Percentiles rank a stretch among this genome's conserved stretches.
These are phyloP conservation scores for Linnemannia zychae DNA, from an alignment of 192 early-diverging fungal genomes.

Conservation along the genomic window DNA sequence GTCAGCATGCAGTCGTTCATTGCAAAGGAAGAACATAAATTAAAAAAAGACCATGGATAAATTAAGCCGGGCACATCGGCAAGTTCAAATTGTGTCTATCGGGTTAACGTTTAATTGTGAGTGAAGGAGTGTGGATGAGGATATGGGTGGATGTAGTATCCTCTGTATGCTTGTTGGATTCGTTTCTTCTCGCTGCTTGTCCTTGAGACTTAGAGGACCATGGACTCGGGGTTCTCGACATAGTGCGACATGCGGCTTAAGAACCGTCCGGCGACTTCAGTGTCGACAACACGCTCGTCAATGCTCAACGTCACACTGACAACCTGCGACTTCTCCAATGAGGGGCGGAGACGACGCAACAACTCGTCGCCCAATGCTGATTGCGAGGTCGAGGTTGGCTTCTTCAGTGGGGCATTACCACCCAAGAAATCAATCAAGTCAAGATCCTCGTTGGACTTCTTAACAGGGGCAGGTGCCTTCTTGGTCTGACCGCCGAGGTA, in stretches of 20 bases:
- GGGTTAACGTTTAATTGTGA: not conserved
- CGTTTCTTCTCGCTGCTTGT: not conserved
- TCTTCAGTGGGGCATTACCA: constrained; percentile 40
- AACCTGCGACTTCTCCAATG: constrained; percentile 44
- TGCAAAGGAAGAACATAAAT: not conserved
- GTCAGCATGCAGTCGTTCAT: too few species aligned
- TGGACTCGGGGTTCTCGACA: constrained; percentile 63
- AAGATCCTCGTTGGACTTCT: constrained; percentile 49
- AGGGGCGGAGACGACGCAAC: constrained; percentile 38
- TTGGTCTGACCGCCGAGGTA: constrained; percentile 46
- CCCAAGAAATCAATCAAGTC: constrained; percentile 66
- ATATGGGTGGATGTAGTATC: not conserved
- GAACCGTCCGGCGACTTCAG: constrained; percentile 60
- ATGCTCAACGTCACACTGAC: constrained; percentile 64
- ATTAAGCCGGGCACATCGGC: not conserved
- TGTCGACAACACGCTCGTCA: constrained; percentile 58
- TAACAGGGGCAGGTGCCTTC: constrained; percentile 42
- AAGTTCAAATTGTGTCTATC: not conserved
- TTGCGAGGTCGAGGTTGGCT: constrained; percentile 41
- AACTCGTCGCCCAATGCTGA: constrained; percentile 51
- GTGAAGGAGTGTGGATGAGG: not conserved
- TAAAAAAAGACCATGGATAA: not conserved
- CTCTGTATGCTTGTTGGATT: not conserved
- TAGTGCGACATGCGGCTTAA: constrained; percentile 66
- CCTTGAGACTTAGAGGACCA: constrained; percentile 46